phyloP scores from a whole-genome alignment of 2,329 filamentous ascomycete genomes.

The Bertia moriformis region DNA sequence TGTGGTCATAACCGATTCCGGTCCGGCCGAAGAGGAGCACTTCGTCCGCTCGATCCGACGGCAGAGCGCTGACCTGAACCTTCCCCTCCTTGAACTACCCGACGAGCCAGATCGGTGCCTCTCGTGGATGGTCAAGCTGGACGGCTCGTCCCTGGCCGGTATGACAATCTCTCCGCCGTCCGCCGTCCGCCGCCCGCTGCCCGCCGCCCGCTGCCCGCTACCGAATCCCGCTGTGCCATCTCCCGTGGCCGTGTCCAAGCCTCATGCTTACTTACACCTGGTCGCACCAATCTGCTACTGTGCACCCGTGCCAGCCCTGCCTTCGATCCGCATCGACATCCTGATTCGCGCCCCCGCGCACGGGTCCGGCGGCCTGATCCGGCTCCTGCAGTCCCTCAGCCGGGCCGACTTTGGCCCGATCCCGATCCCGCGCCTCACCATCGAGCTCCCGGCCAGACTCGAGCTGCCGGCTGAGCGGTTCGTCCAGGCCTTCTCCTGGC shows the following conservation, averaged over 20 bases:
- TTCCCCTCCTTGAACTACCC: too few species aligned
- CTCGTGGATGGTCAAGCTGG: too few species aligned
- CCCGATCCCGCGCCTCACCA: constrained; percentile 58
- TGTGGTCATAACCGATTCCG: too few species aligned
- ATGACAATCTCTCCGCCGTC: too few species aligned
- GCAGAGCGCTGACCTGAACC: too few species aligned
- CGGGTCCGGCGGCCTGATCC: constrained; percentile 60
- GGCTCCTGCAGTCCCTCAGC: constrained; percentile 63
- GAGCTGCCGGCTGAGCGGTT: constrained; percentile 51
- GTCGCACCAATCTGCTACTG: constrained; percentile 7
- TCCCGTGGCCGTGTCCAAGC: constrained; percentile 4
- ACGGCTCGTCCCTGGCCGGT: too few species aligned
- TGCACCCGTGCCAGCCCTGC: constrained; percentile 45
- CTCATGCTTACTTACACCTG: constrained; percentile 2
- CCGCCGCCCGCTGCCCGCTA: too few species aligned
- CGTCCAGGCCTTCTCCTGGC: constrained; percentile 54
- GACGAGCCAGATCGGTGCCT: too few species aligned
- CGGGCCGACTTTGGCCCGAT: constrained; percentile 63
- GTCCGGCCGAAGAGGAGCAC: too few species aligned
- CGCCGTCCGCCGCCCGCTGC: background rate
- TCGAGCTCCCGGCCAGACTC: constrained; percentile 64
- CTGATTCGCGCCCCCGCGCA: constrained; percentile 61
- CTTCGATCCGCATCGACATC: constrained; percentile 65
- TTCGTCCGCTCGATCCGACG: too few species aligned
- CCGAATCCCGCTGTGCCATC: too few species aligned